Evolutionary conservation across 371 early-diverging fungal species (phyloP), one percentile per base, ranked within the genome.

Genomic region (Lichtheimia corymbifera): DNA sequence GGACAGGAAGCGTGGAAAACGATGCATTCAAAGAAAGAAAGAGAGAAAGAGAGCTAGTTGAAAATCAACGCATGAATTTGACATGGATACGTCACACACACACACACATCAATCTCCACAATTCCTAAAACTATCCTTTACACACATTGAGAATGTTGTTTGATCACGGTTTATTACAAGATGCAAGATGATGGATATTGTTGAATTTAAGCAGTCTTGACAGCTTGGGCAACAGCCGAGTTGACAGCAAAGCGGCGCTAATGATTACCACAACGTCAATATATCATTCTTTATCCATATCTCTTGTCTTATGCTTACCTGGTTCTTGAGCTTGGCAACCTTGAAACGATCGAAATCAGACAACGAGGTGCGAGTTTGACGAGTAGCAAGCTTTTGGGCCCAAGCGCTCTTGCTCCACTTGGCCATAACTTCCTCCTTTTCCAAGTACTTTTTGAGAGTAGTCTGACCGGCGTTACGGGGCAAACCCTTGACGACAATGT

Each of bases 281-380:
- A 1, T n/a, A n/a, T n/a, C n/a, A n/a, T n/a, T 14, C 22, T 7
- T 1, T 40, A 3, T 50, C 27, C 18, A 17, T 27, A 15, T 15
- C 55, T 15, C 55, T 7, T 40, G 0, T 42, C 28, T 6, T 56
- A 5, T 25, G 67, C 61, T 73, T 83, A 86, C 85, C 78, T 91
- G 84, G 82, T 88, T 90, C 88, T 90, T 91, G 70, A 90, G 79
- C 77, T 89, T 84, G 82, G 77, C 80, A 63, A 95, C 69, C 93
- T 97, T 95, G 94, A 97, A 97, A 72, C 99, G 92, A 76, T 97
- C 97, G 74, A 97, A 97, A 83, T 99, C 99, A 52, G 89, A 68
- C 77, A 95, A 80, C 70, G 71, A 66, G 62, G 91, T 85, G 68
- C 97, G 91, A 74, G 75, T 80, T 64, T 81, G 70, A 70, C 97